Percentiles rank a stretch among this genome's conserved stretches.
Conservation (phyloP, 164 flowering plant genomes). For the Cinnamomum chago region DNA sequence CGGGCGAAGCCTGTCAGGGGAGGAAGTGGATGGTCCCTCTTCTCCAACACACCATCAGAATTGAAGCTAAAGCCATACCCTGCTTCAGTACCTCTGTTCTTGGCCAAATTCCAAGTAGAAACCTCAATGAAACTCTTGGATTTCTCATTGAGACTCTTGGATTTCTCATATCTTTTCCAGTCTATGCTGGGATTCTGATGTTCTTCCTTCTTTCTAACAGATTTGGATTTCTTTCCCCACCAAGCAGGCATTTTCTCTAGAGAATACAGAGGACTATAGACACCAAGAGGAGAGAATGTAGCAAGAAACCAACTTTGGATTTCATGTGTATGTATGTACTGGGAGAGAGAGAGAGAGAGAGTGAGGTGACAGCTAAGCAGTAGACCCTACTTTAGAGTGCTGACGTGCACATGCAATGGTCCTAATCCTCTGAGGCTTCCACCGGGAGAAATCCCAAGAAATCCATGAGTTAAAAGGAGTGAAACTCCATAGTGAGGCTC, state of each 20-base stretch:
- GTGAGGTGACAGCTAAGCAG: neutral
- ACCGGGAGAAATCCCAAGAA: no score
- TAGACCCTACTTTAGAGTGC: no score
- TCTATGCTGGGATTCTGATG: conserved; percentile 14
- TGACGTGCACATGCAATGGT: no score
- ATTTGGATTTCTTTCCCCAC: conserved; percentile 48
- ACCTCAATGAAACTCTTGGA: conserved; percentile 41
- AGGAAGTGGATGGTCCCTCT: conserved; percentile 63
- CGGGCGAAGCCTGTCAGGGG: conserved; percentile 30
- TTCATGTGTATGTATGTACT: neutral
- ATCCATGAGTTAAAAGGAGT: no score
- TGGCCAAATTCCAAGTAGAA: neutral
- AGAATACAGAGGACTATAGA: neutral
- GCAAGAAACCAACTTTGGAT: neutral
- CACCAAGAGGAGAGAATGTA: conserved; percentile 1
- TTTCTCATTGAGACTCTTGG: conserved; percentile 40
- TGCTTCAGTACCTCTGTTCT: neutral
- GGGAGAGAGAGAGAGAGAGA: conserved; percentile 16
- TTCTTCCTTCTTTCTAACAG: conserved; percentile 33
- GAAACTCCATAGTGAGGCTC: no score
- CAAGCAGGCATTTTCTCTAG: conserved; percentile 42
- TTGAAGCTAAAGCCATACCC: conserved; percentile 40
- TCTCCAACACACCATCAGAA: conserved; percentile 39
- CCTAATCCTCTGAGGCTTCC: no score
- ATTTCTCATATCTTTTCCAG: conserved; percentile 14